A percentile compares a stretch with the other conserved stretches of the same genome.
Evolutionary conservation across 176 grass and related monocot species (phyloP).

Genomic region (Olyra latifolia): DNA sequence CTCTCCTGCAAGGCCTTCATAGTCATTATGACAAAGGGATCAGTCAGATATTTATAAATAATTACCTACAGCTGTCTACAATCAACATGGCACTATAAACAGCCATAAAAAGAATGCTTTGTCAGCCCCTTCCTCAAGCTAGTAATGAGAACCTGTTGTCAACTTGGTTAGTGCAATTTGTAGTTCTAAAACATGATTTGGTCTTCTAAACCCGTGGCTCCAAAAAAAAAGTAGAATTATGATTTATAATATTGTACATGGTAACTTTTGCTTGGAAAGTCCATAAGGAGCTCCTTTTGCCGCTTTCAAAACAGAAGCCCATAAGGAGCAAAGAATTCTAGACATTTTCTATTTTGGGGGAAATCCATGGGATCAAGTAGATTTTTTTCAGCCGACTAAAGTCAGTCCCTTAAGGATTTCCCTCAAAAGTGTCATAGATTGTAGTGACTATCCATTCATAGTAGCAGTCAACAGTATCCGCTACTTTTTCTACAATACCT

Average conservation of each 20-base stretch:
- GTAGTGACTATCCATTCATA: neutral
- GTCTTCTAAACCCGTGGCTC: conserved; percentile 7
- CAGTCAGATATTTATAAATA: conserved; percentile 21
- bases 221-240: neutral
- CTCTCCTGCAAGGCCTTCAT: conserved; percentile 80
- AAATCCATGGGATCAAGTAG: neutral
- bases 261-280: neutral
- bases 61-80: neutral
- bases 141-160: neutral
- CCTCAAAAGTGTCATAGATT: neutral
- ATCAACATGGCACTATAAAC: neutral
- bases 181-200: neutral
- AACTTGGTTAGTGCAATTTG: conserved; percentile 5
- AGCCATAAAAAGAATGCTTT: neutral
- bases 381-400: no score
- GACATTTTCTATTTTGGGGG: neutral
- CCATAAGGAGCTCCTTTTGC: neutral
- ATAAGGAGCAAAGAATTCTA: neutral
- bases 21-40: conserved; percentile 9
- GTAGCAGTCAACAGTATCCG: neutral
- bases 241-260: neutral
- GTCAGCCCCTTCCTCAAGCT: neutral
- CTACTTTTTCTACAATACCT: neutral
- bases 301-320: neutral
- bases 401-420: neutral